Evolutionary conservation across 768 basidiomycete genomes (phyloP).

Genomic region (Pleurotus cornucopiae): DNA sequence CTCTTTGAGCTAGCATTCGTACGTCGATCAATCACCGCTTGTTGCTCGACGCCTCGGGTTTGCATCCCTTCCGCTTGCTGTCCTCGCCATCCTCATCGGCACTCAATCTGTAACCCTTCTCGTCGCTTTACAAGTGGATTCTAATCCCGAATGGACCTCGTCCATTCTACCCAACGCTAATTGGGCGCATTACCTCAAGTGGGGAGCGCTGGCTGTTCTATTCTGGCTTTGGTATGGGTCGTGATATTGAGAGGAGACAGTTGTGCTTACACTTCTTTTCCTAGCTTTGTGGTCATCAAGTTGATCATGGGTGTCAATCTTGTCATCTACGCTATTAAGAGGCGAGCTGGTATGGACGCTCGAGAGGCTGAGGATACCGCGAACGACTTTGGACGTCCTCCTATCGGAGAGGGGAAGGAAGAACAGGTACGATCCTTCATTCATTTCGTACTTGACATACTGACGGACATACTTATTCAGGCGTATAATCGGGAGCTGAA

Average conservation of each 20-base stretch:
- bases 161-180: conserved; percentile 43
- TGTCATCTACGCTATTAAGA: conserved; percentile 73
- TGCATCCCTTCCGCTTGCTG: conserved; percentile 87
- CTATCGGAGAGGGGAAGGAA: conserved; percentile 86
- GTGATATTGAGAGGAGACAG: too few relatives aligned
- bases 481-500: conserved; percentile 82
- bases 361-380: conserved; percentile 70
- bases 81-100: conserved; percentile 73
- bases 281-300: conserved; percentile 83
- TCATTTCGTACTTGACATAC: not conserved
- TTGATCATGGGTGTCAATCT: conserved; percentile 89
- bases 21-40: conserved; percentile 93
- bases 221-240: conserved; percentile 83
- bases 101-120: conserved; percentile 65
- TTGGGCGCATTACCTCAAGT: conserved; percentile 53
- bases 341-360: conserved; percentile 74
- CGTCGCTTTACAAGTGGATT: conserved; percentile 43
- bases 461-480: conserved; percentile 26
- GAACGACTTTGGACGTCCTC: conserved; percentile 87
- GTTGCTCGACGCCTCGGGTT: conserved; percentile 94
- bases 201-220: conserved; percentile 58
- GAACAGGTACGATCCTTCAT: conserved; percentile 55
- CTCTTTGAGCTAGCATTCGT: conserved; percentile 65
- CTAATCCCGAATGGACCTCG: conserved; percentile 41
- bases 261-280: not conserved